Evolutionary conservation across 140 eudicot genomes (phyloP).

Genomic region (Anethum foeniculum): DNA sequence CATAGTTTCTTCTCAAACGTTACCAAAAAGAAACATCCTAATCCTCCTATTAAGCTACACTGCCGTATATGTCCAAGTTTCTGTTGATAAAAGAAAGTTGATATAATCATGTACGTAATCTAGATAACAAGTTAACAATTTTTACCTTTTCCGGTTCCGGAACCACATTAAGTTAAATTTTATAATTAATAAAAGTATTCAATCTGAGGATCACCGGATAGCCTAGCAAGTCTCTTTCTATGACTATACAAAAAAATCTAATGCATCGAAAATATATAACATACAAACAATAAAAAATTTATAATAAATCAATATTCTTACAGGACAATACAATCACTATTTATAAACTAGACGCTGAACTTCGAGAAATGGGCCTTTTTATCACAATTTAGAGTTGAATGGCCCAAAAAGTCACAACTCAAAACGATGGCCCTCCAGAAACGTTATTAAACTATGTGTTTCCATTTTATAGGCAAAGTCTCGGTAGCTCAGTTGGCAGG

Average conservation of each 20-base stretch:
- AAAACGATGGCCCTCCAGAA: too few relatives aligned
- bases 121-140: neutral
- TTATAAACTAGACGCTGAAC: neutral
- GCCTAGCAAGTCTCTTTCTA: neutral
- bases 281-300: neutral
- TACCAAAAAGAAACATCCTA: neutral
- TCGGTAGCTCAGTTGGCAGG: too few relatives aligned
- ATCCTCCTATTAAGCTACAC: neutral
- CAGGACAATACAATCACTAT: neutral
- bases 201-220: too few relatives aligned
- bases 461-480: too few relatives aligned
- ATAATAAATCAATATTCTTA: neutral
- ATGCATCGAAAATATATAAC: neutral
- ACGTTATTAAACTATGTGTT: too few relatives aligned
- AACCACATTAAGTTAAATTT: neutral
- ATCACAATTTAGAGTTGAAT: too few relatives aligned
- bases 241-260: too few relatives aligned
- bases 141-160: neutral
- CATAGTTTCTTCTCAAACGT: neutral
- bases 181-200: too few relatives aligned
- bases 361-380: too few relatives aligned
- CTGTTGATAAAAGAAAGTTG: neutral
- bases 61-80: neutral
- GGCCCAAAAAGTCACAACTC: too few relatives aligned
- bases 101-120: too few relatives aligned